phyloP scores from a whole-genome alignment of 2,329 filamentous ascomycete genomes.

The Botrytis tulipae region DNA sequence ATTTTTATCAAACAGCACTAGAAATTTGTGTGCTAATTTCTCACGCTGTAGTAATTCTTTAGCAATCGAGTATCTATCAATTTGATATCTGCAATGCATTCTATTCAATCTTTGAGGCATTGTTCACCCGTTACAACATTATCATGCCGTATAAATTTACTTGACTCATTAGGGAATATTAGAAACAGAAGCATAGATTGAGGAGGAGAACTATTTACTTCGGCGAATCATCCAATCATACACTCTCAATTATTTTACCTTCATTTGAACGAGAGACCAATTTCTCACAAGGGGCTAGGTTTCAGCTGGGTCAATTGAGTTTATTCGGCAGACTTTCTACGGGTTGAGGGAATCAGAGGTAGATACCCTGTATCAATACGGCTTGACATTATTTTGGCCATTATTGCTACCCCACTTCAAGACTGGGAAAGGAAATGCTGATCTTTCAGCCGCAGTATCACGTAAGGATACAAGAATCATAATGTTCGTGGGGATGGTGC shows the following conservation, averaged over 20 bases:
- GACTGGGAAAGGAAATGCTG: background rate
- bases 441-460: slow-evolving; percentile 5
- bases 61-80: background rate
- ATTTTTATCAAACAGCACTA: background rate
- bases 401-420: background rate
- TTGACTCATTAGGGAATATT: background rate
- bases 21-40: background rate
- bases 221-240: background rate
- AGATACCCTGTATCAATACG: background rate
- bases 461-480: background rate
- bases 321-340: background rate
- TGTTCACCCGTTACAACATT: background rate
- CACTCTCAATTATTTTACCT: background rate
- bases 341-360: background rate
- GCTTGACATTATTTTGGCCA: background rate
- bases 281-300: background rate
- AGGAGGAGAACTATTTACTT: background rate
- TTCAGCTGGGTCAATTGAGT: background rate
- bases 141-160: background rate
- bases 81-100: background rate
- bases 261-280: background rate
- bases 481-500: background rate
- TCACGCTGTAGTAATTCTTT: background rate
- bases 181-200: background rate
- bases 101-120: background rate